Evolutionary conservation across 495 filamentous ascomycete genomes (phyloP).

Genomic region (Neurospora sp.): DNA sequence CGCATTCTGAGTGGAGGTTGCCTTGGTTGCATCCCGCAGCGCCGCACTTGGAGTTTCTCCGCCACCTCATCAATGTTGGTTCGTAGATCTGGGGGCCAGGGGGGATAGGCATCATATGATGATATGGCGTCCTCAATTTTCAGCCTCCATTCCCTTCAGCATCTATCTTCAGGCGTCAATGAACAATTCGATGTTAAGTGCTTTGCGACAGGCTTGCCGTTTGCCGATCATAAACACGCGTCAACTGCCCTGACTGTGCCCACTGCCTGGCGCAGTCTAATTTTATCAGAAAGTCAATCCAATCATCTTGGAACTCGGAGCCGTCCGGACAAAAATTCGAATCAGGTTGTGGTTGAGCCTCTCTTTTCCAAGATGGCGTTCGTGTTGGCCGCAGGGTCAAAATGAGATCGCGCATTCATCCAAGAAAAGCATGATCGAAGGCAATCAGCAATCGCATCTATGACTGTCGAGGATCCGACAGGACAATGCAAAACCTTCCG

Average conservation of each 20-base stretch:
- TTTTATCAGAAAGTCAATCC: neutral
- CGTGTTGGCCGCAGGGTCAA: neutral
- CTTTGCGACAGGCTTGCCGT: neutral
- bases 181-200: neutral
- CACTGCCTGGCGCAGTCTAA: neutral
- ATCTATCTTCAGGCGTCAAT: neutral
- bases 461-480: neutral
- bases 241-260: neutral
- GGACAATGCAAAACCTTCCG: neutral
- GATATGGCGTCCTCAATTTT: neutral
- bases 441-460: neutral
- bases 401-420: neutral
- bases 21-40: neutral
- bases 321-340: neutral
- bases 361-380: neutral
- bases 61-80: neutral
- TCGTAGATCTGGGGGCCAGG: neutral
- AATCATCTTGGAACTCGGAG: neutral
- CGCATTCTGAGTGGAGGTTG: neutral
- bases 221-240: neutral
- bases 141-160: no score
- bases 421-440: neutral
- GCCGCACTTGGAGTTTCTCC: neutral
- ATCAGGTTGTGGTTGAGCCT: neutral
- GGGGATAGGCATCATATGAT: neutral